A percentile compares a stretch with the other conserved stretches of the same genome.
Evolutionary conservation across 2,329 filamentous ascomycete genomes (phyloP).

Genomic region (Chrysoporthe deuterocubensis): DNA sequence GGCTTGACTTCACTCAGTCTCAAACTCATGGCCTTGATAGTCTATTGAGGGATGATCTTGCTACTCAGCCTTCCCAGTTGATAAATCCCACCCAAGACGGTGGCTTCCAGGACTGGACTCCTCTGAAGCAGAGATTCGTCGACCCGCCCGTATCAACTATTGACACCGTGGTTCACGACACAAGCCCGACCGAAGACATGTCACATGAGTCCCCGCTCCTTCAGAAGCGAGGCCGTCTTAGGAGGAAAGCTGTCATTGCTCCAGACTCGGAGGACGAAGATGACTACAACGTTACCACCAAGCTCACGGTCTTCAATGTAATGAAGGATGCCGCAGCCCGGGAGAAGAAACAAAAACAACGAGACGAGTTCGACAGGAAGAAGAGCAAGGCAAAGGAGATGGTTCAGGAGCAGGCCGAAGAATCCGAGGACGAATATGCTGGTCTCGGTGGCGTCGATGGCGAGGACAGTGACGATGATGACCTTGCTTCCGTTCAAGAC

Average conservation of each 20-base stretch:
- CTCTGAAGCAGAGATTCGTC: conserved; percentile 69
- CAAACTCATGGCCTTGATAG: conserved; percentile 64
- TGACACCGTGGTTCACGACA: conserved; percentile 65
- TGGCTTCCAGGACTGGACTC: conserved; percentile 75
- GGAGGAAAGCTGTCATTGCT: conserved; percentile 44
- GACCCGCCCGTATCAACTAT: conserved; percentile 69
- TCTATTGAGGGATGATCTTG: conserved; percentile 49
- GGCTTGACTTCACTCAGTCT: conserved; percentile 63
- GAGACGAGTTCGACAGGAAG: conserved; percentile 76
- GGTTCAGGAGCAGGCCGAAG: conserved; percentile 91
- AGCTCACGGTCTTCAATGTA: conserved; percentile 62
- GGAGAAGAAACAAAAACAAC: conserved; percentile 51
- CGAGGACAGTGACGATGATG: conserved; percentile 79
- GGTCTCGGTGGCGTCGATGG: conserved; percentile 89
- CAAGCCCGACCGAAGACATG: conserved; percentile 40
- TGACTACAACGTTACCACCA: conserved; percentile 42
- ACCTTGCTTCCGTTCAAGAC: conserved; percentile 71
- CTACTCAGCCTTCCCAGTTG: conserved; percentile 69
- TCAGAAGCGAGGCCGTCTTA: conserved; percentile 61
- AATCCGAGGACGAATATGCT: conserved; percentile 98
- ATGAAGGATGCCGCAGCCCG: conserved; percentile 69
- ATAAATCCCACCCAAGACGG: conserved; percentile 81
- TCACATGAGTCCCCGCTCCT: conserved; percentile 68
- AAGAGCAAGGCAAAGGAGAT: conserved; percentile 86
- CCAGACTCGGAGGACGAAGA: conserved; percentile 31